Evolutionary conservation across 1,139 yeast species (phyloP), one percentile per base, ranked within the genome.

Genomic region (Suhomyces panamericanus): DNA sequence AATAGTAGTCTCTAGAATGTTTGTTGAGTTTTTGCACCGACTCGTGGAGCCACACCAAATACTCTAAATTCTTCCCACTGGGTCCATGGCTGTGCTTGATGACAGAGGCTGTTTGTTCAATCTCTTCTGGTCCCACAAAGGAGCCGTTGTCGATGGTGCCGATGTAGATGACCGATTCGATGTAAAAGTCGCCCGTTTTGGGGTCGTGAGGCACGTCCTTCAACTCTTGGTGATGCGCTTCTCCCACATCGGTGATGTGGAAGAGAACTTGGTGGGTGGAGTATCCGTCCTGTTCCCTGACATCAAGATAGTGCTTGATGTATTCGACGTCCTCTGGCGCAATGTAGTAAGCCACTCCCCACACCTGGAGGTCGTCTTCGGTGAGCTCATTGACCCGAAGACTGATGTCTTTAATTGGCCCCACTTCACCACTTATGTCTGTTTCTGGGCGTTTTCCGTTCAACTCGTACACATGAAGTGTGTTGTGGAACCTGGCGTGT

Each of bases 271-370:
- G 65, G 53, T 86, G 88, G 2, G 81, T 70, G 0, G 89, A 73
- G 63, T 91, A 91, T 0, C 98, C 98, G 58, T 89, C 90, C 60
- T 90, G 89, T 57, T 91, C 98, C 42, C 98, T 70, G 14, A 81
- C 73, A 57, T 90, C 95, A 37, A 91, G 70, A 54, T 89, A 85
- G 13, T 77, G 81, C 34, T 73, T 70, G 13, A 89, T 95, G 50
- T 75, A 76, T 3, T 65, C 66, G 0, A 85, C 91, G 44, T 78
- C 60, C 44, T 81, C 78, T 0, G 88, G 78, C 2, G 82, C 83
- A n/a, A 91, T 85, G 56, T 85, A 83, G 62, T 87, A 89, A 0
- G 95, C 95, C 42, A 89, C 88, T 0, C 95, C 96, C 81, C 87
- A 80, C 0, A 87, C 87, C 44, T 64, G 67, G 42, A 83, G 67